A percentile compares a stretch with the other conserved stretches of the same genome.
Evolutionary conservation across 1,139 yeast species (phyloP).

Genomic region (Geotrichum reessii): DNA sequence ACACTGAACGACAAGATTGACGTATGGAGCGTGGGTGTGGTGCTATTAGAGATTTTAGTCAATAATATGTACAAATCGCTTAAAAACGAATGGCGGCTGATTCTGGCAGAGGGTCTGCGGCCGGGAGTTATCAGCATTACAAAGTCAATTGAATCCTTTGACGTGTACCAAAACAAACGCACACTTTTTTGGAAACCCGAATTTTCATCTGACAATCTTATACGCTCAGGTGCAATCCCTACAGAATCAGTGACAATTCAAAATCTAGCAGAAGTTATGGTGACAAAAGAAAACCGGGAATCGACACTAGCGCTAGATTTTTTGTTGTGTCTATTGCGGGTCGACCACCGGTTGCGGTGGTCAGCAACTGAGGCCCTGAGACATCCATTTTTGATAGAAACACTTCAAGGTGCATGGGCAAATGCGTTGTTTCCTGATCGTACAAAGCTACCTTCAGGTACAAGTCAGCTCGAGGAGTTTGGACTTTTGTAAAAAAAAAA

Average conservation of each 20-base stretch:
- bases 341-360: constrained; percentile 75
- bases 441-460: constrained; percentile 9
- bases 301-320: constrained; percentile 19
- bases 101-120: constrained; percentile 12
- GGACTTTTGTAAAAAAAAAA: constrained; percentile 9
- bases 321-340: constrained; percentile 45
- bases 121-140: constrained; percentile 19
- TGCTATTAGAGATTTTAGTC: constrained; percentile 26
- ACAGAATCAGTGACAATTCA: constrained; percentile 12
- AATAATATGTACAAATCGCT: constrained; percentile 20
- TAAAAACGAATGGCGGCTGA: constrained; percentile 19
- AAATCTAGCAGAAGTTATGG: constrained; percentile 11
- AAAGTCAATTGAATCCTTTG: constrained; percentile 24
- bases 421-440: constrained; percentile 9
- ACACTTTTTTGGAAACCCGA: constrained; percentile 22
- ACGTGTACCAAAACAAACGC: constrained; percentile 19
- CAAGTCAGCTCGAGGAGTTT: constrained; percentile 9
- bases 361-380: constrained; percentile 68
- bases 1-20: constrained; percentile 26
- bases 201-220: constrained; percentile 10
- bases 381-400: constrained; percentile 42
- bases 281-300: constrained; percentile 1
- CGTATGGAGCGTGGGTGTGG: constrained; percentile 29
- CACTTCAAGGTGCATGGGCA: constrained; percentile 23
- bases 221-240: constrained; percentile 5